phyloP scores from a whole-genome alignment of 2,329 filamentous ascomycete species.

The Chalaropsis ovoidea region DNA sequence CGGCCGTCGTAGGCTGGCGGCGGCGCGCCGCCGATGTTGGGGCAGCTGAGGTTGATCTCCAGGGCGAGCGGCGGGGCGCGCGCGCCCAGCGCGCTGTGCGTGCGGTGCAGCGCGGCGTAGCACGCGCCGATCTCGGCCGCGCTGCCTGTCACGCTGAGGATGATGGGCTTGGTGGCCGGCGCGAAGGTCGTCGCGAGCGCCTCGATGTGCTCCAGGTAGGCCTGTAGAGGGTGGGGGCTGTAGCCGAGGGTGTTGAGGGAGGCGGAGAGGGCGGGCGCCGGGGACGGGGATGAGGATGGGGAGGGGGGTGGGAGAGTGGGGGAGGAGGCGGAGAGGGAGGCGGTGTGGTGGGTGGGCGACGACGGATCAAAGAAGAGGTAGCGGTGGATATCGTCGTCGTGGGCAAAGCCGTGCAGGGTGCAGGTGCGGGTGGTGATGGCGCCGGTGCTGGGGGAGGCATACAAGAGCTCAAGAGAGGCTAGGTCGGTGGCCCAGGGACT shows the following conservation, averaged over 20 bases:
- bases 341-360: background rate
- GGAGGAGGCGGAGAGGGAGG: slow-evolving; percentile 26
- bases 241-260: slow-evolving; percentile 66
- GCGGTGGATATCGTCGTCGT: slow-evolving; percentile 51
- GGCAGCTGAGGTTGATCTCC: slow-evolving; percentile 70
- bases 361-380: slow-evolving; percentile 53
- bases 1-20: slow-evolving; percentile 58
- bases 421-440: slow-evolving; percentile 66
- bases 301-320: slow-evolving; percentile 28
- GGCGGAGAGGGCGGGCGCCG: slow-evolving; percentile 31
- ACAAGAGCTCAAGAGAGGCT: slow-evolving; percentile 51
- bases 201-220: slow-evolving; percentile 49
- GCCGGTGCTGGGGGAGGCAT: slow-evolving; percentile 52
- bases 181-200: slow-evolving; percentile 34
- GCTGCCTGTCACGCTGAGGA: slow-evolving; percentile 61
- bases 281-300: slow-evolving; percentile 28
- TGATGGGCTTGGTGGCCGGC: slow-evolving; percentile 45
- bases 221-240: slow-evolving; percentile 50
- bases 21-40: slow-evolving; percentile 58
- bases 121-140: slow-evolving; percentile 47
- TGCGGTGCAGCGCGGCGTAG: slow-evolving; percentile 41
- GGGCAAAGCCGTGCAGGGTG: slow-evolving; percentile 53
- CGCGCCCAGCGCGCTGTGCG: slow-evolving; percentile 32
- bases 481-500: slow-evolving; percentile 64
- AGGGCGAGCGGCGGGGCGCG: slow-evolving; percentile 46